phyloP scores from a whole-genome alignment of 1,284 basidiomycete species.

The Ustilago crameri region DNA sequence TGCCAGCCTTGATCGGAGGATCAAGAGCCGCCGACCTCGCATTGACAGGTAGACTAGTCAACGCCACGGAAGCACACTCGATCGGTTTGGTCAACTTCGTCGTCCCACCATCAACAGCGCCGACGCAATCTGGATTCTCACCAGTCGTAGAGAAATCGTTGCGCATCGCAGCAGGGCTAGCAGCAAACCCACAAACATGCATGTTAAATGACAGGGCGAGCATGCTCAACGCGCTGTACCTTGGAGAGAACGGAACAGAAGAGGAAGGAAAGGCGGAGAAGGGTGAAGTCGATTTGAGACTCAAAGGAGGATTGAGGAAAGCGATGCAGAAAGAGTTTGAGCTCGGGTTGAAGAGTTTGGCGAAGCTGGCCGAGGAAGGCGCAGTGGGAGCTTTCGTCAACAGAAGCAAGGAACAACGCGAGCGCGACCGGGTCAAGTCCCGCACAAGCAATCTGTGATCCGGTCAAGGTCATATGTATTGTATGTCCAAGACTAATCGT shows the following conservation, averaged over 20 bases:
- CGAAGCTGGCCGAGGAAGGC: constrained; percentile 30
- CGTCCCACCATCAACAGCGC: neutral
- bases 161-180: constrained; percentile 19
- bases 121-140: constrained; percentile 4
- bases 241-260: neutral
- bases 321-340: constrained; percentile 43
- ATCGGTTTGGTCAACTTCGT: constrained; percentile 42
- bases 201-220: constrained; percentile 47
- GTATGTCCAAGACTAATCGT: too few species aligned
- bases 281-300: constrained; percentile 24
- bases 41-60: constrained; percentile 30
- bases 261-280: neutral
- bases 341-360: constrained; percentile 32
- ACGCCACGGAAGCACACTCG: constrained; percentile 20
- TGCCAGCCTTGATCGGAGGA: constrained; percentile 34
- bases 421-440: constrained; percentile 23
- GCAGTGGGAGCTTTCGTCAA: constrained; percentile 40
- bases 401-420: constrained; percentile 15
- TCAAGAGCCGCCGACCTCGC: constrained; percentile 35
- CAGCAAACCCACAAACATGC: constrained; percentile 36
- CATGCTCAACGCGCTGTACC: constrained; percentile 29
- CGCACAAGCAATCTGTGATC: constrained; percentile 26
- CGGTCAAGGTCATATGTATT: neutral
- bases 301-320: constrained; percentile 27
- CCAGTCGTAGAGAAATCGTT: constrained; percentile 29